Evolutionary conservation across 345 rosid species (phyloP).

Genomic region (Euphorbia lathyris): DNA sequence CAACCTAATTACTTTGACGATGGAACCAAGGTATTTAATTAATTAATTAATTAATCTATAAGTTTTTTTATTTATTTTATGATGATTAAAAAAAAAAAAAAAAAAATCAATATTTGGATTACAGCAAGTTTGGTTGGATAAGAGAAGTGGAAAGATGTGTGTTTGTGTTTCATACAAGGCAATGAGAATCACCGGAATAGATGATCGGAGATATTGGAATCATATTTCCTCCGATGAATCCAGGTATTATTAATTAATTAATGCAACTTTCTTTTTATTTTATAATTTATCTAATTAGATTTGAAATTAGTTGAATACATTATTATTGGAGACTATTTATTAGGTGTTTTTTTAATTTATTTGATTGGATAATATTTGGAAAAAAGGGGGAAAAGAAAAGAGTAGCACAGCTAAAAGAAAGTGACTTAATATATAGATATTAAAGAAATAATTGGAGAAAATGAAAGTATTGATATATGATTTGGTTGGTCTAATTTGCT

Average conservation of each 20-base stretch:
- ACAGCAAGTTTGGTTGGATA: slow-evolving; percentile 82
- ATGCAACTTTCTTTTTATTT: background rate
- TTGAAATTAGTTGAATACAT: background rate
- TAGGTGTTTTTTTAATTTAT: background rate
- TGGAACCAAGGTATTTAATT: slow-evolving; percentile 56
- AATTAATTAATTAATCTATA: background rate
- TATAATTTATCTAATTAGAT: no score
- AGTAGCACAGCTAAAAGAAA: background rate
- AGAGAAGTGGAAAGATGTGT: slow-evolving; percentile 62
- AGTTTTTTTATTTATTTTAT: background rate
- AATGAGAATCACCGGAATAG: slow-evolving; percentile 78
- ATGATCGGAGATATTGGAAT: slow-evolving; percentile 91
- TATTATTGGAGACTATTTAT: background rate
- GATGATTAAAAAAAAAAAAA: background rate
- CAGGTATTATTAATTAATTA: slow-evolving; percentile 39
- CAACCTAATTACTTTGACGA: slow-evolving; percentile 54
- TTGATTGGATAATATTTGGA: background rate
- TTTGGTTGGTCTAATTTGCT: background rate
- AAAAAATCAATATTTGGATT: background rate
- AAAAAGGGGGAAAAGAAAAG: background rate
- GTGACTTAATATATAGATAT: background rate
- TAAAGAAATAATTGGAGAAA: background rate
- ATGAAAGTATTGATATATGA: background rate
- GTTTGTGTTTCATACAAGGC: slow-evolving; percentile 69
- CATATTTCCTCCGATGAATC: slow-evolving; percentile 75